phyloP scores from a whole-genome alignment of 1,139 yeast genomes.

The Wickerhamiella pararugosa region DNA sequence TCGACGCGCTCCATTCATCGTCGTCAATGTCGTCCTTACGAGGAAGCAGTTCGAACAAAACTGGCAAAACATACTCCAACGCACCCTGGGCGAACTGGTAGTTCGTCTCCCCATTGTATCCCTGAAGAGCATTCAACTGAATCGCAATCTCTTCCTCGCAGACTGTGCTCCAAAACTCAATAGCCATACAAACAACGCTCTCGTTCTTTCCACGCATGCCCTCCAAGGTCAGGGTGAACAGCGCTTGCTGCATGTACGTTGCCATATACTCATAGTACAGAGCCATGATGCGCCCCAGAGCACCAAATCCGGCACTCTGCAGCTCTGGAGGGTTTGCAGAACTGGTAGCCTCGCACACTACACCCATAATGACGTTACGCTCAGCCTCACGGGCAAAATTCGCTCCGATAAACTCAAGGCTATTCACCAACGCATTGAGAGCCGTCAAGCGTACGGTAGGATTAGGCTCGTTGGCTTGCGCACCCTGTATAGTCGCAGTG shows the following conservation, averaged over 20 bases:
- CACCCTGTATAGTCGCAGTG: constrained; percentile 94
- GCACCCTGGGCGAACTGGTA: constrained; percentile 76
- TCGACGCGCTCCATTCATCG: constrained; percentile 94
- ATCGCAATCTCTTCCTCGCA: constrained; percentile 92
- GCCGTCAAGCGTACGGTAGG: constrained; percentile 74
- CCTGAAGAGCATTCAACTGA: constrained; percentile 28
- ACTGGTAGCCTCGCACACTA: constrained; percentile 86
- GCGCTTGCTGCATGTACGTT: constrained; percentile 93
- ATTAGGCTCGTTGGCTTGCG: constrained; percentile 66
- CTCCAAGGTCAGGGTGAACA: constrained; percentile 73
- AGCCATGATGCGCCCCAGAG: constrained; percentile 84
- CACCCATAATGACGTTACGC: constrained; percentile 94
- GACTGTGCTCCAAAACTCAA: constrained; percentile 95
- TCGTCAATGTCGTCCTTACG: constrained; percentile 82
- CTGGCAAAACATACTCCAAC: constrained; percentile 72
- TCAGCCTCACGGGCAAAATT: constrained; percentile 91
- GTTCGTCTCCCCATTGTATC: constrained; percentile 7
- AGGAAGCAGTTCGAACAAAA: constrained; percentile 60
- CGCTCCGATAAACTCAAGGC: constrained; percentile 73
- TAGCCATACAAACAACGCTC: constrained; percentile 93
- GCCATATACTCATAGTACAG: constrained; percentile 81
- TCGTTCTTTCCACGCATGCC: constrained; percentile 87
- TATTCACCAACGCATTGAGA: constrained; percentile 76
- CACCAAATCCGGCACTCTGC: constrained; percentile 93
- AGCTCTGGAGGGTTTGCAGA: constrained; percentile 70